Evolutionary conservation across 2,329 filamentous ascomycete species (phyloP).

Genomic region (Penicillium sp.): DNA sequence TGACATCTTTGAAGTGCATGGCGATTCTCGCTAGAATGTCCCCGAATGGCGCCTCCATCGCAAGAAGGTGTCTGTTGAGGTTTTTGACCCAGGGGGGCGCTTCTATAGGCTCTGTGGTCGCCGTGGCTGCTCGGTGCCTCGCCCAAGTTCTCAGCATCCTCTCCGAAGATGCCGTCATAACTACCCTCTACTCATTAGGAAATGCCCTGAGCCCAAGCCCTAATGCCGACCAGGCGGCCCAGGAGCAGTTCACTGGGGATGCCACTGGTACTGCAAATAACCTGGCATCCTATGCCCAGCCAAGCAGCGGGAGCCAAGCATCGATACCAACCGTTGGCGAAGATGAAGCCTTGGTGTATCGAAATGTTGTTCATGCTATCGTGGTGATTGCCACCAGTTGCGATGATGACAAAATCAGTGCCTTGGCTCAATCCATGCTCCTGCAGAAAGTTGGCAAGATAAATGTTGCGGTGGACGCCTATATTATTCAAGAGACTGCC

Average conservation of each 20-base stretch:
- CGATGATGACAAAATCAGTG: constrained; percentile 87
- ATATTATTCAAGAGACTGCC: constrained; percentile 81
- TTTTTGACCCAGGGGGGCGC: constrained; percentile 81
- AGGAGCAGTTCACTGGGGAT: constrained; percentile 36
- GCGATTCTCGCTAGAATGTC: constrained; percentile 77
- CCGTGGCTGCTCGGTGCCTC: constrained; percentile 78
- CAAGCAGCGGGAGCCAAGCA: constrained; percentile 51
- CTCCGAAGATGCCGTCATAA: constrained; percentile 90
- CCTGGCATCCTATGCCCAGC: constrained; percentile 23
- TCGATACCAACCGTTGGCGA: constrained; percentile 74
- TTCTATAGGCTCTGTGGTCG: constrained; percentile 65
- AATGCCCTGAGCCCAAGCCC: constrained; percentile 82
- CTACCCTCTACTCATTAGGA: constrained; percentile 92
- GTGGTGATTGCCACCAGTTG: constrained; percentile 82
- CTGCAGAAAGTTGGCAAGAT: constrained; percentile 93
- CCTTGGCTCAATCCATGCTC: constrained; percentile 90
- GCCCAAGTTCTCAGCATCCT: constrained; percentile 77
- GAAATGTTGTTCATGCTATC: constrained; percentile 91
- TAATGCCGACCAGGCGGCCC: constrained; percentile 47
- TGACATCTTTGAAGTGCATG: constrained; percentile 75
- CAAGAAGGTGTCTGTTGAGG: constrained; percentile 76
- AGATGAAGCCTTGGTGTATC: constrained; percentile 76
- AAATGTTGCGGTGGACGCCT: constrained; percentile 74
- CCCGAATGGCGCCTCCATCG: constrained; percentile 68
- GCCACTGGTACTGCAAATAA: constrained; percentile 45